These are phyloP conservation scores for Sphaerostilbella broomeana DNA, from an alignment of 2,329 filamentous ascomycete genomes.

Conservation along the genomic window DNA sequence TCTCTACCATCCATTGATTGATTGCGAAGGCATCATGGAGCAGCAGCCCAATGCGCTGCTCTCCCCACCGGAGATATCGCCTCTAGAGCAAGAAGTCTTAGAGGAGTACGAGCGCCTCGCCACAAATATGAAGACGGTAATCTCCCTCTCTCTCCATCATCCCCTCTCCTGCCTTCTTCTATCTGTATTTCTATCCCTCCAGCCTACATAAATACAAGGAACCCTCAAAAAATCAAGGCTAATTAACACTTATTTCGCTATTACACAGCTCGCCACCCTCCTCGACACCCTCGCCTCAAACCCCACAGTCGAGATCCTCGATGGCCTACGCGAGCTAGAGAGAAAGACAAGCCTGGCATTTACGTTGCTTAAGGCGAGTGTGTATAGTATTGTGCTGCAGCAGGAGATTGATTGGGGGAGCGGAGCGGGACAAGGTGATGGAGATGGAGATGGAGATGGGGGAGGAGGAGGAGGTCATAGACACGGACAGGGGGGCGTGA, in stretches of 20 bases:
- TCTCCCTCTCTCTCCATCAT: background rate
- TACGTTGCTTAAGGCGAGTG: slow-evolving; percentile 92
- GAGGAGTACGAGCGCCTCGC: slow-evolving; percentile 87
- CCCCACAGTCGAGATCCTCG: slow-evolving; percentile 75
- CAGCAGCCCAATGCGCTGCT: slow-evolving; percentile 23
- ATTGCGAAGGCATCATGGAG: no score
- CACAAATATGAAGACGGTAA: slow-evolving; percentile 84
- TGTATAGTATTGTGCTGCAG: slow-evolving; percentile 97
- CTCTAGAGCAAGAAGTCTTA: slow-evolving; percentile 86
- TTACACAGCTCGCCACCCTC: slow-evolving; percentile 52
- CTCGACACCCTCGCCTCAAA: slow-evolving; percentile 60
- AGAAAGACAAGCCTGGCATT: slow-evolving; percentile 92
- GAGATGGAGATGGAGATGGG: slow-evolving; percentile 20
- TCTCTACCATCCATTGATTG: no score
- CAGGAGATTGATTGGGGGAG: slow-evolving; percentile 81
- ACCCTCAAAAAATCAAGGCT: background rate
- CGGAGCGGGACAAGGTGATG: slow-evolving; percentile 30
- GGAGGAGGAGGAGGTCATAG: background rate
- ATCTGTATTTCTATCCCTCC: background rate
- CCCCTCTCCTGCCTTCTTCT: background rate
- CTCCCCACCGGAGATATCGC: slow-evolving; percentile 55
- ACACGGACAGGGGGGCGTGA: background rate
- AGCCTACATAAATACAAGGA: no score
- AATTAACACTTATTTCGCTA: no score
- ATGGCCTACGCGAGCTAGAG: slow-evolving; percentile 81